Base-by-base conservation (phyloP, 208 protist species). In the Trypanosoma scelopori region DNA sequence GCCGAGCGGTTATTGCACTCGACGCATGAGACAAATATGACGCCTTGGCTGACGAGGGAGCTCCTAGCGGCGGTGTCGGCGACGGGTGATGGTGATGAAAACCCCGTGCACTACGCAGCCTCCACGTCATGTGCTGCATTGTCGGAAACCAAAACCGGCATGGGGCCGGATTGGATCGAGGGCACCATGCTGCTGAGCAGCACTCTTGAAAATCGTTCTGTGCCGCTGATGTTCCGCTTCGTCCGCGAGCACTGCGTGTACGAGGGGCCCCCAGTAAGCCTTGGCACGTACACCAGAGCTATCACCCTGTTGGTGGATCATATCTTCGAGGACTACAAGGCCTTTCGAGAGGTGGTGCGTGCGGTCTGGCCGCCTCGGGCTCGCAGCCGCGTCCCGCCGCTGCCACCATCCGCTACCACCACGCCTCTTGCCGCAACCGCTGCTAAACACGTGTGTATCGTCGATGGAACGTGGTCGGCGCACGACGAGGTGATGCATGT, bases 141-240 rank as follows among this genome's bases (percentile, higher is more conserved):
- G 32, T 16, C 6, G 28, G 18, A 1, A 23, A 37, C 32, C 0
- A 53, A 18, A 35, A 53, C 20, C 16, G 49, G 49, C 16, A 53
- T 53, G 25, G 49, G 49, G 32, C 49, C 49, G 18, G 49, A 53
- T 35, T 53, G 49, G 49, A n/a, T 53, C 11, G 49, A 53, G 16
- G 49, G 49, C 32, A 32, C 49, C 16, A 30, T 53, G 32, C 32
- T 30, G 49, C 32, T 53, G 16, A 15, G 32, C 7, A 53, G 16
- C 32, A 53, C 25, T 7, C 25, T 37, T 16, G 23, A 53, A 6
- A 35, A 13, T 11, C 48, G 48, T 9, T 7, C 28, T 28, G 48
- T 52, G 28, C n/a, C 48, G 15, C 11, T 52, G 3, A 20, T 52
- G 11, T 52, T 52, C 28, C 48, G 48, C 2, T 52, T 52, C 20